phyloP scores from a whole-genome alignment of 225 moss, liverwort and hornwort species.

The Marchantia paleacea region DNA sequence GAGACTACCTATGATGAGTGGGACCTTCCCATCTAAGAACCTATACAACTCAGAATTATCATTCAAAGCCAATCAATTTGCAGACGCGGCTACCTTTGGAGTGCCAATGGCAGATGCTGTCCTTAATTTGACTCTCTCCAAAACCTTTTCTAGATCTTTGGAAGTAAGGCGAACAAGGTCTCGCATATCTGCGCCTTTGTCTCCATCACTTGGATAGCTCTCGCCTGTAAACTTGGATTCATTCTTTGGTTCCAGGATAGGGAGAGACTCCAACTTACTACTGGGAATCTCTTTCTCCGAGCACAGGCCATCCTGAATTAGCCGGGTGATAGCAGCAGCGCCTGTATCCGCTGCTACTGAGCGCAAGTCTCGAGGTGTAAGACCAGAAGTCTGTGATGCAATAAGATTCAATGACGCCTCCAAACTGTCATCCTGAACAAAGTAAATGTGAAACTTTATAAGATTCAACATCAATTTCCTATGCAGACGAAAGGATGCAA shows the following conservation, averaged over 20 bases:
- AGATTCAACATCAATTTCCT: neutral
- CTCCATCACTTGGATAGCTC: neutral
- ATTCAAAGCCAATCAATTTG: neutral
- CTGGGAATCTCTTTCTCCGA: slow-evolving; percentile 26
- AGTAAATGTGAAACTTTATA: neutral
- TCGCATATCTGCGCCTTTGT: slow-evolving; percentile 11
- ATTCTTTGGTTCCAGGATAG: neutral
- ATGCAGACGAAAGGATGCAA: too few species aligned
- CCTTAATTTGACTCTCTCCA: slow-evolving; percentile 72
- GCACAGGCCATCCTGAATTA: slow-evolving; percentile 17
- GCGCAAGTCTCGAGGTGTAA: slow-evolving; percentile 81
- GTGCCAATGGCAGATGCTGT: slow-evolving; percentile 97
- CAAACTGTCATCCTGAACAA: slow-evolving; percentile 58
- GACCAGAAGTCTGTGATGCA: slow-evolving; percentile 87
- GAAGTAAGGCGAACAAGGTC: slow-evolving; percentile 32
- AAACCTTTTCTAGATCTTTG: slow-evolving; percentile 73
- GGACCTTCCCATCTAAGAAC: neutral
- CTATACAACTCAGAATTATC: neutral
- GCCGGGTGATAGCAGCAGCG: slow-evolving; percentile 62
- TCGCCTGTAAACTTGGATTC: slow-evolving; percentile 16
- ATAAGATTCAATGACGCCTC: slow-evolving; percentile 55
- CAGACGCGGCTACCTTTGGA: slow-evolving; percentile 58
- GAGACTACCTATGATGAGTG: neutral
- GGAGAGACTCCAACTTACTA: neutral
- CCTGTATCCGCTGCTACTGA: slow-evolving; percentile 84